Evolutionary conservation across 306 rosid genomes (phyloP).

Genomic region (Calophaca sinica): DNA sequence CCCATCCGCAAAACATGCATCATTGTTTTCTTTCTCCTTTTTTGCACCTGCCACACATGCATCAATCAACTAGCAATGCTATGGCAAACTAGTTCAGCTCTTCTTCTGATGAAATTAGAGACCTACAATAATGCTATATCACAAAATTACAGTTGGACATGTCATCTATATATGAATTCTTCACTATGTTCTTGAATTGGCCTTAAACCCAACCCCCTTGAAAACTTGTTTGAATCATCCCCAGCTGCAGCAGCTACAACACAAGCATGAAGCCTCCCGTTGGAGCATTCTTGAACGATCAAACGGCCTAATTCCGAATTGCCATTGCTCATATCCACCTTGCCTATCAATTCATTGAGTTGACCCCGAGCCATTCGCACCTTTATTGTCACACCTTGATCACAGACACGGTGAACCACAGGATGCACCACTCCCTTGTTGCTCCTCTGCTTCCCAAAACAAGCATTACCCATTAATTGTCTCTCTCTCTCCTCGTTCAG

Average conservation of each 20-base stretch:
- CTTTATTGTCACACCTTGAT: constrained; percentile 50
- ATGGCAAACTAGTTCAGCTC: too few relatives aligned
- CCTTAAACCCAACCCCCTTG: constrained; percentile 24
- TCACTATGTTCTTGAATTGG: constrained; percentile 45
- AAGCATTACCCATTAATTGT: constrained; percentile 49
- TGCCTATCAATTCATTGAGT: constrained; percentile 49
- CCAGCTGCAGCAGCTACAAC: not conserved
- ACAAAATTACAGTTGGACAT: not conserved
- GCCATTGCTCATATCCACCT: constrained; percentile 43
- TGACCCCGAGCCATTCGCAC: constrained; percentile 50
- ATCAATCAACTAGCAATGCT: too few relatives aligned
- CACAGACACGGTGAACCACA: not conserved
- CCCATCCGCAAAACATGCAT: too few relatives aligned
- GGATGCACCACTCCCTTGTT: constrained; percentile 31
- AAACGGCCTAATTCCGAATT: constrained; percentile 41
- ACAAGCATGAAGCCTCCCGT: constrained; percentile 51
- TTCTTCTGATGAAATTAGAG: not conserved
- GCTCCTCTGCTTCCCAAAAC: constrained; percentile 37
- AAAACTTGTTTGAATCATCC: constrained; percentile 16
- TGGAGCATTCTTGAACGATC: constrained; percentile 52
- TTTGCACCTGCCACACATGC: too few relatives aligned
- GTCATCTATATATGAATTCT: not conserved
- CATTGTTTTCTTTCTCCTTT: too few relatives aligned
- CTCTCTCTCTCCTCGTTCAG: not conserved
- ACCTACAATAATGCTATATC: not conserved